These are phyloP conservation scores for Aspergillus eucalypticola DNA, from an alignment of 2,329 filamentous ascomycete species.

Conservation along the genomic window DNA sequence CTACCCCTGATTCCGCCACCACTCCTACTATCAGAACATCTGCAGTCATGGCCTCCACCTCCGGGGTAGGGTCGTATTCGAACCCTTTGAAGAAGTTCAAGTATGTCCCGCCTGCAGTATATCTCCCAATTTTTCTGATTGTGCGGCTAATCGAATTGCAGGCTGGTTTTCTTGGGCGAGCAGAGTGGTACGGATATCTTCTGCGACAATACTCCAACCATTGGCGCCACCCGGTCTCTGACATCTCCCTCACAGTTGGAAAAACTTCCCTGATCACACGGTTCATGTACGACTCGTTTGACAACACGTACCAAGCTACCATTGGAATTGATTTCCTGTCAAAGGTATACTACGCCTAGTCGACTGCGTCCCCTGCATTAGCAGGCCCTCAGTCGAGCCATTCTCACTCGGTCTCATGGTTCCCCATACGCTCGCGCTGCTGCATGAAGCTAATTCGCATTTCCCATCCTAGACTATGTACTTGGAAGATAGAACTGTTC, in stretches of 20 bases:
- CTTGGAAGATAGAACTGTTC: conserved; percentile 95
- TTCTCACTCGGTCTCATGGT: not conserved
- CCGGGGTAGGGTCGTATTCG: conserved; percentile 81
- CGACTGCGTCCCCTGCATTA: not conserved
- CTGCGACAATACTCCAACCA: conserved; percentile 4
- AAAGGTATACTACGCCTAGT: conserved; percentile 62
- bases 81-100: conserved; percentile 99
- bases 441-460: conserved; percentile 14
- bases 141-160: conserved; percentile 45
- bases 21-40: conserved; percentile 23
- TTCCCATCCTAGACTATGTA: conserved; percentile 79
- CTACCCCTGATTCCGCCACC: conserved; percentile 36
- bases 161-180: conserved; percentile 95
- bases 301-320: conserved; percentile 99
- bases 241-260: conserved; percentile 65
- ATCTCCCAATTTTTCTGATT: not conserved
- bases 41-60: conserved; percentile 72
- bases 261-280: conserved; percentile 98
- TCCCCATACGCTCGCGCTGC: not conserved
- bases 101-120: conserved; percentile 51
- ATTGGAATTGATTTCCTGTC: conserved; percentile 99
- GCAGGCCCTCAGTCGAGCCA: not conserved
- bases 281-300: conserved; percentile 99
- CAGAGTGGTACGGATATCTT: conserved; percentile 75
- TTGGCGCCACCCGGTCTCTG: conserved; percentile 15